Evolutionary conservation across 495 filamentous ascomycete species (phyloP).

Genomic region (Aspergillus bridgeri): DNA sequence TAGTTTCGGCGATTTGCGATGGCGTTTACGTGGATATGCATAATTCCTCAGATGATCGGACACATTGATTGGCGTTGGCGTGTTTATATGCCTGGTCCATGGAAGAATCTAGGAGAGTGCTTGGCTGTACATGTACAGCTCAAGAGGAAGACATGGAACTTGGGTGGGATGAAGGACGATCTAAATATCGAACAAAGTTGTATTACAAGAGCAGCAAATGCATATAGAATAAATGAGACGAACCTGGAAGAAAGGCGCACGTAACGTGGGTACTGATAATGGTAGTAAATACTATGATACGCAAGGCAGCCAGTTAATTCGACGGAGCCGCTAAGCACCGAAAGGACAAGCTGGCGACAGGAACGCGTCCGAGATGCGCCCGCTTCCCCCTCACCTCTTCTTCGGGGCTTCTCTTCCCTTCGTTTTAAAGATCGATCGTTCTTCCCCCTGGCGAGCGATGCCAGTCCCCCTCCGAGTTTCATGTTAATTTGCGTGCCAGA

Average conservation of each 20-base stretch:
- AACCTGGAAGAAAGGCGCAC: too few relatives aligned
- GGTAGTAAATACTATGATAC: too few relatives aligned
- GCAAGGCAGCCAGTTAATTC: too few relatives aligned
- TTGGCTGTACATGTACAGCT: neutral
- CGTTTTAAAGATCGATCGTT: neutral
- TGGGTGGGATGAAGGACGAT: neutral
- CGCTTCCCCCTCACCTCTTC: constrained; percentile 5
- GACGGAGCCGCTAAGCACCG: constrained; percentile 5
- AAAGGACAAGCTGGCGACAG: constrained; percentile 46
- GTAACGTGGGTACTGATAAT: too few relatives aligned
- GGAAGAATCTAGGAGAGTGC: neutral
- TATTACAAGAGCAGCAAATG: too few relatives aligned
- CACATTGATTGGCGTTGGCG: neutral
- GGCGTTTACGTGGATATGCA: neutral
- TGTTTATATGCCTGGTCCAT: neutral
- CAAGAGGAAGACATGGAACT: neutral
- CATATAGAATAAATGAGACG: neutral
- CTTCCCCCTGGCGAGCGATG: constrained; percentile 7
- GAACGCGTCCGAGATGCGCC: constrained; percentile 12
- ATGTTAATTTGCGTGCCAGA: constrained; percentile 11
- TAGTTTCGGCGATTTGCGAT: neutral
- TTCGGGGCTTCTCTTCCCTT: constrained; percentile 13
- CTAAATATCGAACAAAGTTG: too few relatives aligned
- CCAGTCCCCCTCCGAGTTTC: constrained; percentile 10
- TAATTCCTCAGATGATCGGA: neutral